Conservation (phyloP, 2,329 filamentous ascomycete genomes). For the Colletotrichum magnum region DNA sequence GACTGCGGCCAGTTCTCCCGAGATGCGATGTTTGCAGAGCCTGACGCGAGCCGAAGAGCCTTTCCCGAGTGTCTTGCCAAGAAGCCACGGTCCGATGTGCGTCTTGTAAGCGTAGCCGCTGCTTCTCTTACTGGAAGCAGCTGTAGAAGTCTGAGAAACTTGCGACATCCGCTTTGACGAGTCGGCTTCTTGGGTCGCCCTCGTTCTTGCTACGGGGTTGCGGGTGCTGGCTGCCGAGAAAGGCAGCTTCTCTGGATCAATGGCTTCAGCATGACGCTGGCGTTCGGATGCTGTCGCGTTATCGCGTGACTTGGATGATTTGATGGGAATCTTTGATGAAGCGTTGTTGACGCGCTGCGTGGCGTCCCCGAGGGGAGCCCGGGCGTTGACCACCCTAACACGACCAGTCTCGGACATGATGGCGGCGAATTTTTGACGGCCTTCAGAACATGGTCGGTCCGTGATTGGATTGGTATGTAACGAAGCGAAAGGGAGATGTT, state of each 20-base stretch:
- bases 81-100: slow-evolving; percentile 92
- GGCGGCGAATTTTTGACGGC: background rate
- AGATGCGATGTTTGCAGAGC: slow-evolving; percentile 83
- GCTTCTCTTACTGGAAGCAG: slow-evolving; percentile 54
- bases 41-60: slow-evolving; percentile 92
- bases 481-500: slow-evolving; percentile 27
- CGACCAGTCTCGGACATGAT: slow-evolving; percentile 40
- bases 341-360: slow-evolving; percentile 61
- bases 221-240: slow-evolving; percentile 39
- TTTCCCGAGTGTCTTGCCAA: slow-evolving; percentile 90
- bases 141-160: slow-evolving; percentile 56
- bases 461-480: background rate
- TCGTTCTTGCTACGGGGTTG: slow-evolving; percentile 43
- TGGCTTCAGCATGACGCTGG: slow-evolving; percentile 41
- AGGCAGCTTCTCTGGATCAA: slow-evolving; percentile 34
- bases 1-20: slow-evolving; percentile 87
- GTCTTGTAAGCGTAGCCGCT: slow-evolving; percentile 69
- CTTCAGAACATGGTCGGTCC: slow-evolving; percentile 33
- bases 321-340: slow-evolving; percentile 47
- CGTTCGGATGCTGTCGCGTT: slow-evolving; percentile 7
- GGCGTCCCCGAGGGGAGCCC: slow-evolving; percentile 63
- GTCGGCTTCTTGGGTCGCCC: slow-evolving; percentile 49
- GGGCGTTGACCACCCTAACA: slow-evolving; percentile 41
- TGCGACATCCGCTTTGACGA: slow-evolving; percentile 56
- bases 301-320: slow-evolving; percentile 49